A percentile compares a stretch with the other conserved stretches of the same genome.
Evolutionary conservation across 352 stramenopile species (phyloP).

Genomic region (Globisporangium acanthophoron): DNA sequence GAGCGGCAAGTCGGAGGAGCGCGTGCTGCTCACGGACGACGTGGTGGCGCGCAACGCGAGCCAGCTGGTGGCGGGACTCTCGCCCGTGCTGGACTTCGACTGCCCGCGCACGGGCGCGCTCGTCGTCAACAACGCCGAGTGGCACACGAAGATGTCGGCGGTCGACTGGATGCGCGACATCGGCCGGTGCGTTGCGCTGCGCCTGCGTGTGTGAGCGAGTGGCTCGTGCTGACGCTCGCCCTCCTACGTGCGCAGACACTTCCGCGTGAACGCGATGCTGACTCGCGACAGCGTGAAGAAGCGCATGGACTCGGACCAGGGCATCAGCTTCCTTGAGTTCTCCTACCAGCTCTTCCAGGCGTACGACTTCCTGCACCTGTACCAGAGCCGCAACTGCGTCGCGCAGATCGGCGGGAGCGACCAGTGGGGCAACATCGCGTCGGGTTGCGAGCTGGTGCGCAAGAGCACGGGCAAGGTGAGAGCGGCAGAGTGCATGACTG

Average conservation of each 20-base stretch:
- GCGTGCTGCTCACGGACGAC: slow-evolving; percentile 93
- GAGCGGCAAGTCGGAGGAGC: slow-evolving; percentile 96
- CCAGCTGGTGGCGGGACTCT: slow-evolving; percentile 89
- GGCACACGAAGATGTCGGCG: slow-evolving; percentile 93
- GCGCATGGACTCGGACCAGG: slow-evolving; percentile 91
- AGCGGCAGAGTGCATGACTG: no score
- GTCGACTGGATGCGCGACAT: slow-evolving; percentile 98
- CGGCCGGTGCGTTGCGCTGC: slow-evolving; percentile 41
- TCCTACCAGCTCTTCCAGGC: slow-evolving; percentile 99
- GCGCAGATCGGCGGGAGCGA: slow-evolving; percentile 98
- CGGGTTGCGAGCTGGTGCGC: slow-evolving; percentile 94
- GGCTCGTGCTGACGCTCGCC: neutral
- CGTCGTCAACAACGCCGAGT: slow-evolving; percentile 98
- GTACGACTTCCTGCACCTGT: slow-evolving; percentile 98
- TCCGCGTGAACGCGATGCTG: slow-evolving; percentile 99
- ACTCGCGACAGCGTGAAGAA: slow-evolving; percentile 97
- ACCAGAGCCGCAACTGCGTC: slow-evolving; percentile 84
- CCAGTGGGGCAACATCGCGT: slow-evolving; percentile 99
- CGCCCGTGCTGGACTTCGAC: slow-evolving; percentile 94
- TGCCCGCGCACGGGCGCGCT: slow-evolving; percentile 85
- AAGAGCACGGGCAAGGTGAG: slow-evolving; percentile 70
- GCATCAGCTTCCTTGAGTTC: slow-evolving; percentile 99
- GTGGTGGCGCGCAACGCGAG: slow-evolving; percentile 88
- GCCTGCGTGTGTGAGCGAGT: neutral
- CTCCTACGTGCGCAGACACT: slow-evolving; percentile 45